Percentiles rank a stretch among this genome's conserved stretches.
Evolutionary conservation across 2,329 filamentous ascomycete genomes (phyloP).

Genomic region (Onygenales sp.): DNA sequence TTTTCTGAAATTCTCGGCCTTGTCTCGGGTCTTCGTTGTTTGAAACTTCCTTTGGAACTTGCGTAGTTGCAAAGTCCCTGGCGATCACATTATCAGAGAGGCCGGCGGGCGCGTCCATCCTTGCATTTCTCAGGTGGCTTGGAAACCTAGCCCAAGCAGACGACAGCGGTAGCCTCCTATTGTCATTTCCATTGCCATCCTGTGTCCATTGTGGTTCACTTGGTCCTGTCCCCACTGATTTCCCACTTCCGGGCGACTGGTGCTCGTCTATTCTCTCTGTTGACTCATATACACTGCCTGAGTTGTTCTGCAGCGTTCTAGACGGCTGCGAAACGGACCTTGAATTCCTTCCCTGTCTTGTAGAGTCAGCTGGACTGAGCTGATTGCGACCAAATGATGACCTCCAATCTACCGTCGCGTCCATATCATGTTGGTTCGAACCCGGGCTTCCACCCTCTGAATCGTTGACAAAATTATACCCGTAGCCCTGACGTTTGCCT

Average conservation of each 20-base stretch:
- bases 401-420: not conserved
- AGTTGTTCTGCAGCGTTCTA: too few relatives aligned
- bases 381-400: too few relatives aligned
- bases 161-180: not conserved
- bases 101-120: conserved; percentile 8
- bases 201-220: too few relatives aligned
- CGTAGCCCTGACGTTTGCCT: conserved; percentile 31
- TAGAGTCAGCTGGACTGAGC: too few relatives aligned
- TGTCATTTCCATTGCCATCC: not conserved
- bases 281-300: too few relatives aligned
- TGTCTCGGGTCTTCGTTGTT: not conserved
- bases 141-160: conserved; percentile 16
- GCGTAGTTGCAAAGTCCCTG: conserved; percentile 12
- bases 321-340: too few relatives aligned
- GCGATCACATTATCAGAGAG: conserved; percentile 12
- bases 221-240: too few relatives aligned
- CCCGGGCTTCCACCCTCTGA: conserved; percentile 11
- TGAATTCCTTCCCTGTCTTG: too few relatives aligned
- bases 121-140: conserved; percentile 11
- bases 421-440: not conserved
- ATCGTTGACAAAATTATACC: conserved; percentile 25
- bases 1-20: not conserved
- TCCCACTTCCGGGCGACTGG: too few relatives aligned
- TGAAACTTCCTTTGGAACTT: not conserved
- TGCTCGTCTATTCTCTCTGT: too few relatives aligned